Conservation (phyloP, 176 grass and related monocot species). For the Calamus simplicifolius region DNA sequence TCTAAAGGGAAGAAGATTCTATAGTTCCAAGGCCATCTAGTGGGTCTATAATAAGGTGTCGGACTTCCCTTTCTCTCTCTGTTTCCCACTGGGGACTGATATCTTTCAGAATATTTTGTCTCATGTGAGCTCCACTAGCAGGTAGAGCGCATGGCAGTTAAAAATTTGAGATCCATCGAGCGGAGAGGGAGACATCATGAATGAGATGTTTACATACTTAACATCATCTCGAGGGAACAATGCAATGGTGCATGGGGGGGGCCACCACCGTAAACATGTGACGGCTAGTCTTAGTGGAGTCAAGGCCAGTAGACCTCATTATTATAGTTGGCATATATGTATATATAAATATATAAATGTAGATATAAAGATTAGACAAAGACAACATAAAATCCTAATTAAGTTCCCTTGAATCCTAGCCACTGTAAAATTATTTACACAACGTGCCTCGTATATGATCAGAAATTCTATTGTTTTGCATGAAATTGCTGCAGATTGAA, state of each 20-base stretch:
- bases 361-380: conserved; percentile 2
- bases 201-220: conserved; percentile 9
- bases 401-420: neutral
- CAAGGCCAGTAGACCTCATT: conserved; percentile 5
- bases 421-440: neutral
- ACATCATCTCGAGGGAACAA: conserved; percentile 1
- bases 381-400: neutral
- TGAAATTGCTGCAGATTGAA: no score
- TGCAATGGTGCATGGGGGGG: neutral
- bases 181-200: conserved; percentile 3
- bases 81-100: conserved; percentile 3
- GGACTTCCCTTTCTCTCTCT: neutral
- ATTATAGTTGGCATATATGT: neutral
- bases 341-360: neutral
- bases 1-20: conserved; percentile 6
- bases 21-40: conserved; percentile 23
- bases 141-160: conserved; percentile 29
- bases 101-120: conserved; percentile 22
- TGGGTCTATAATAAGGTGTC: conserved; percentile 1
- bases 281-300: neutral
- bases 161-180: neutral
- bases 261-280: neutral
- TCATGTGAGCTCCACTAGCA: conserved; percentile 39
- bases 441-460: neutral
- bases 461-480: neutral